Percentiles rank a stretch among this genome's conserved stretches.
Conservation (phyloP, 1,139 yeast species). For the Hyphopichia pseudoburtonii region DNA sequence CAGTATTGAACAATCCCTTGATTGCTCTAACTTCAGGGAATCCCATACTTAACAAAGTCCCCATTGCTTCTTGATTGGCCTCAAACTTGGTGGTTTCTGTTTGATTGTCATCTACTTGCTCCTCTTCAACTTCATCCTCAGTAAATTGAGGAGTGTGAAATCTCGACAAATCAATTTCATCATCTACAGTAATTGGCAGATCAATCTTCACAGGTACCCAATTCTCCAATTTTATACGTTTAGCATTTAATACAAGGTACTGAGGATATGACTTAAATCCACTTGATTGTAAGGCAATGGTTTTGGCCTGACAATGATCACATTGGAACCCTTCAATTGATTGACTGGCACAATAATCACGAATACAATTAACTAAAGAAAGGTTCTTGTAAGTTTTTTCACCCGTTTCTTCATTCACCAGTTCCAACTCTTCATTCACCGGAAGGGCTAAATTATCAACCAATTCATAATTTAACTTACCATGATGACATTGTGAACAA, state of each 20-base stretch:
- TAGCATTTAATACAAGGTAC: conserved; percentile 68
- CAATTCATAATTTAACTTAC: conserved; percentile 55
- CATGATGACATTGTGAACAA: conserved; percentile 63
- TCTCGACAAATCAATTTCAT: conserved; percentile 30
- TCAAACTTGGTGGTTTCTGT: conserved; percentile 27
- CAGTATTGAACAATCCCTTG: conserved; percentile 72
- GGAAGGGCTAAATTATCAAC: conserved; percentile 72
- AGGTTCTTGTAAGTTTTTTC: conserved; percentile 50
- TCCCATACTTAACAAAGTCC: conserved; percentile 77
- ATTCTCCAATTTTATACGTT: conserved; percentile 77
- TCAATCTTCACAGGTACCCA: conserved; percentile 89
- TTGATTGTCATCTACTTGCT: conserved; percentile 12
- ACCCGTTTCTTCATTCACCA: conserved; percentile 40
- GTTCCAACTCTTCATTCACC: conserved; percentile 41
- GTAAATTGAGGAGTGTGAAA: conserved; percentile 31
- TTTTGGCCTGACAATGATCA: conserved; percentile 51
- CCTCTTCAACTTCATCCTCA: conserved; percentile 43
- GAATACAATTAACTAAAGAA: conserved; percentile 52
- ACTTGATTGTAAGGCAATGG: conserved; percentile 45
- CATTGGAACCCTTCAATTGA: conserved; percentile 66
- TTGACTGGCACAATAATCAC: conserved; percentile 49
- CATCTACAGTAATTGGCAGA: conserved; percentile 67
- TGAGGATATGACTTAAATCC: conserved; percentile 68
- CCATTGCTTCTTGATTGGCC: conserved; percentile 58
- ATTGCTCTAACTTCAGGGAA: conserved; percentile 67